Evolutionary conservation across 208 protist genomes (phyloP), one percentile per base, ranked within the genome.

Genomic region (Leishmania tropica): DNA sequence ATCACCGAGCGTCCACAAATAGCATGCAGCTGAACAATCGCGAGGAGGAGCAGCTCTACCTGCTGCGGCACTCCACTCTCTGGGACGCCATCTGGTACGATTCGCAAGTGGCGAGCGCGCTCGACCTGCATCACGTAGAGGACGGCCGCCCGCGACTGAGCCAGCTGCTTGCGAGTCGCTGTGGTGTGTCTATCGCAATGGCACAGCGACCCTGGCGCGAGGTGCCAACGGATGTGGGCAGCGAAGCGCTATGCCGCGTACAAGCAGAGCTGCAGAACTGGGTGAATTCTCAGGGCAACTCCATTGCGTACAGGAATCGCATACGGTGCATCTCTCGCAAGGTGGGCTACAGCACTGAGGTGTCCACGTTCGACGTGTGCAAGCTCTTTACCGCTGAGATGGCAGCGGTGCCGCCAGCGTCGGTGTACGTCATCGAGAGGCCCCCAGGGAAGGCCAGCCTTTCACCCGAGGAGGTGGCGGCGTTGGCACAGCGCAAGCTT

Each of bases 1-100:
- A 62, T n/a, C 71, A 77, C 40, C 74, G 76, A 19, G 78, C 81
- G 10, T 74, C 77, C 40, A 84, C 80, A 37, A 81, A 80, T 62
- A 81, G 80, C 37, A 94, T 97, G 90, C 86, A 92, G 78, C 87
- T 97, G 11, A 75, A 81, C 64, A 96, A 93, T 85, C 84, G 88
- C n/a, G 90, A 95, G 28, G 93, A 97, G 81, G 87, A 88, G 67
- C 92, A 96, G 87, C 87, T 97, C 3, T 93, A 93, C 74, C 79
- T 97, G 31, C 83, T 97, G 67, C 87, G 92, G 19, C 95, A 97
- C 86, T 84, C 84, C 47, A 91, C 90, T 13, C 79, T 97, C 47
- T 97, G 95, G 93, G 87, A 90, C 37, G 93, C 95, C 17, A 94
- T 97, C 76, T 97, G 95, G 93, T 83, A 89, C 83, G 85, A 96